A percentile compares a stretch with the other conserved stretches of the same genome.
phyloP scores from a whole-genome alignment of 768 basidiomycete species.

The Hypholoma fasciculare region DNA sequence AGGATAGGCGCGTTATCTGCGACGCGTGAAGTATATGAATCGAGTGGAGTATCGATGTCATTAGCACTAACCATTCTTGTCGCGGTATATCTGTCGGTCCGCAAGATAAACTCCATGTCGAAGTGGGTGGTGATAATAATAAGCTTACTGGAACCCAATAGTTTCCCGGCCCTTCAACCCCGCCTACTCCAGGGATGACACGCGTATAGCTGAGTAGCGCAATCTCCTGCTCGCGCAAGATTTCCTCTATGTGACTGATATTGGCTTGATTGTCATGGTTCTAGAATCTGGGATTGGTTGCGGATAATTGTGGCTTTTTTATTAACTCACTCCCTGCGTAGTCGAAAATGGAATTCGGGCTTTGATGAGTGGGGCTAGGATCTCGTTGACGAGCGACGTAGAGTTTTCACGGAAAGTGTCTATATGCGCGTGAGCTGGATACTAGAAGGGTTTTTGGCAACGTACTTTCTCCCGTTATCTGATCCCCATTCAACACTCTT shows the following conservation, averaged over 20 bases:
- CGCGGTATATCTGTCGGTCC: conserved; percentile 13
- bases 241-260: conserved; percentile 70
- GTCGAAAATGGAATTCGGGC: conserved; percentile 65
- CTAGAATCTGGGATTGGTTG: conserved; percentile 28
- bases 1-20: conserved; percentile 49
- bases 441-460: not conserved
- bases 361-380: conserved; percentile 59
- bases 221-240: conserved; percentile 56
- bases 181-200: conserved; percentile 63
- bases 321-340: conserved; percentile 58
- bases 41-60: not conserved
- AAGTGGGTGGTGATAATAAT: not conserved
- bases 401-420: conserved; percentile 70
- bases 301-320: not conserved
- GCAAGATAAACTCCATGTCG: too few species aligned
- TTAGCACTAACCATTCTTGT: conserved; percentile 26
- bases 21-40: not conserved
- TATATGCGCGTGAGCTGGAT: conserved; percentile 18
- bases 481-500: conserved; percentile 72
- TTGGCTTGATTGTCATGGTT: conserved; percentile 76
- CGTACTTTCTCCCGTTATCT: conserved; percentile 72
- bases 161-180: conserved; percentile 61
- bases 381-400: conserved; percentile 62
- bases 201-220: conserved; percentile 67
- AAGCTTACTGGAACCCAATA: conserved; percentile 77